These are phyloP conservation scores for Berberis thunbergii DNA, from an alignment of 164 flowering plant genomes.

Conservation along the genomic window DNA sequence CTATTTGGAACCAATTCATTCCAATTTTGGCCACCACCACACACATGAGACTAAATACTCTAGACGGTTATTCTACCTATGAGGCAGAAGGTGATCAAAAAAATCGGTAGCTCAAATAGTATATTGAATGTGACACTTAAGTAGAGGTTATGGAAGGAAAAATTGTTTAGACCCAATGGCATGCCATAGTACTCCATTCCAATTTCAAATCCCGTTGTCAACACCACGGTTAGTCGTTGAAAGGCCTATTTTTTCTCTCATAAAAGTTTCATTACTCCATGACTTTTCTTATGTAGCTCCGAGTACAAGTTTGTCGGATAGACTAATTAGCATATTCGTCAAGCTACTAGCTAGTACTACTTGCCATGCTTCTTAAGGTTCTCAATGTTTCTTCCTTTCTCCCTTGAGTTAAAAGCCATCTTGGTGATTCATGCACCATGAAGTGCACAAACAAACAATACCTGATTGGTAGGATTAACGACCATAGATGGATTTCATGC, in stretches of 20 bases:
- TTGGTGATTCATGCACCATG: conserved; percentile 54
- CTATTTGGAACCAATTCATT: conserved; percentile 22
- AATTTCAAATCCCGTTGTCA: conserved; percentile 41
- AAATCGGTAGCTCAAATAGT: conserved; percentile 43
- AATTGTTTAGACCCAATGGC: conserved; percentile 46
- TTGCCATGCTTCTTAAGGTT: conserved; percentile 23
- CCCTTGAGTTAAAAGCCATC: conserved; percentile 62
- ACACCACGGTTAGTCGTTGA: conserved; percentile 24
- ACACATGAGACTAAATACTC: conserved; percentile 32
- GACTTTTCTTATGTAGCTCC: neutral
- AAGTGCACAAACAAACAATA: conserved; percentile 31
- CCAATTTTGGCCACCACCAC: conserved; percentile 1
- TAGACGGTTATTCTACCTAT: conserved; percentile 31
- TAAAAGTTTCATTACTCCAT: conserved; percentile 24
- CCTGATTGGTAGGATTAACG: conserved; percentile 30
- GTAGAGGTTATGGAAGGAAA: conserved; percentile 35
- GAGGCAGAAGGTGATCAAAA: conserved; percentile 29
- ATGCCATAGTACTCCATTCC: conserved; percentile 70
- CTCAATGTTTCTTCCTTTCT: conserved; percentile 40
- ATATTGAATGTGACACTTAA: conserved; percentile 49
- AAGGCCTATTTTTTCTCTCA: conserved; percentile 38
- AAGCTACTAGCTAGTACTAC: conserved; percentile 4
- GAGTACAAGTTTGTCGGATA: no score
- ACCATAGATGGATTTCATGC: conserved; percentile 44
- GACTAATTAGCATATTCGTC: no score